Conservation (phyloP, 257 asterid genomes). For the Scutellaria galericulata region DNA sequence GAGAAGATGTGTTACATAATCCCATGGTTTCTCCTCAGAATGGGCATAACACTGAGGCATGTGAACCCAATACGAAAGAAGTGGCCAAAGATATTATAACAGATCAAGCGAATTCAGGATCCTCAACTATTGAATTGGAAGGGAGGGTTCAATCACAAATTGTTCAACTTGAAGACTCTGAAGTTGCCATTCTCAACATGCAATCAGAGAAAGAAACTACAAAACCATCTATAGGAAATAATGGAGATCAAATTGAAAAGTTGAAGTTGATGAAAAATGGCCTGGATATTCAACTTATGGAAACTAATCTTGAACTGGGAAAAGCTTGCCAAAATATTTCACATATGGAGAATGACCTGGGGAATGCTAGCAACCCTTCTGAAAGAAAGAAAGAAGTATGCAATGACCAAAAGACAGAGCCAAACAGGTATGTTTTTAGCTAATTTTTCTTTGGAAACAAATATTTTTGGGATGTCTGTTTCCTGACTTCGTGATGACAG, state of each 20-base stretch:
- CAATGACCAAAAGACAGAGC: conserved; percentile 48
- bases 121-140: conserved; percentile 11
- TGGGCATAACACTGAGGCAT: conserved; percentile 26
- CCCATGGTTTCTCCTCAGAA: conserved; percentile 28
- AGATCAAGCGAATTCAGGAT: conserved; percentile 41
- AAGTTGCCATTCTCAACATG: conserved; percentile 38
- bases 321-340: conserved; percentile 45
- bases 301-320: conserved; percentile 46
- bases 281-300: conserved; percentile 44
- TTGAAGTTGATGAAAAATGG: conserved; percentile 48
- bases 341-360: conserved; percentile 45
- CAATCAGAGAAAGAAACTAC: conserved; percentile 45
- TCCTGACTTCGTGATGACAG: conserved; percentile 50
- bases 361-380: conserved; percentile 34
- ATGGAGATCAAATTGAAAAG: conserved; percentile 42
- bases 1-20: not conserved
- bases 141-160: too few species aligned
- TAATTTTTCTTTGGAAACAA: conserved; percentile 27
- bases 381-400: conserved; percentile 39
- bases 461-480: conserved; percentile 15
- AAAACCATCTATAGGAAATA: conserved; percentile 43
- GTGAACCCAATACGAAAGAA: conserved; percentile 23
- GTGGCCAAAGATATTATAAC: conserved; percentile 25
- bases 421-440: conserved; percentile 49
- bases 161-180: conserved; percentile 5